Conservation (phyloP, 139 green algal genomes). For the Chlamydomonas schloesseri region DNA sequence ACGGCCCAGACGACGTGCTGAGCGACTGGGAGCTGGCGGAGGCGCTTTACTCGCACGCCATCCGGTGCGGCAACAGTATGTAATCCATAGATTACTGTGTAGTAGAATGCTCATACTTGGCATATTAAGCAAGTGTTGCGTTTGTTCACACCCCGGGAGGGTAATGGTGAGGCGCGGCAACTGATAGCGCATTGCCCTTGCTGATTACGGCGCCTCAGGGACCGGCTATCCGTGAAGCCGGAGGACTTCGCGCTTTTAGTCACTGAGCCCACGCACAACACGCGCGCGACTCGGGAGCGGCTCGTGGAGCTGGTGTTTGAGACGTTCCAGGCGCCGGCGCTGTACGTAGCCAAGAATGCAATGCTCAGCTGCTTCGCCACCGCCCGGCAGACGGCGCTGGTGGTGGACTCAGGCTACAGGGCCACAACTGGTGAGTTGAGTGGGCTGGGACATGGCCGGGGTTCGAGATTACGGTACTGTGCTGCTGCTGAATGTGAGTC, state of each 20-base stretch:
- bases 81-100: too few relatives aligned
- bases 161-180: too few relatives aligned
- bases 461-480: too few relatives aligned
- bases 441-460: background rate
- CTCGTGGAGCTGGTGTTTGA: slow-evolving; percentile 92
- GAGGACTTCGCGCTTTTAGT: slow-evolving; percentile 93
- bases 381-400: slow-evolving; percentile 89
- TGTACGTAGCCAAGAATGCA: slow-evolving; percentile 93
- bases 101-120: too few relatives aligned
- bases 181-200: too few relatives aligned
- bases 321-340: slow-evolving; percentile 77
- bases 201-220: slow-evolving; percentile 64
- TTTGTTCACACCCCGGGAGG: too few relatives aligned
- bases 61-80: slow-evolving; percentile 81
- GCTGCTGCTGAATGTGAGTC: background rate
- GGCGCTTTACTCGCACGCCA: slow-evolving; percentile 79
- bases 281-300: slow-evolving; percentile 74
- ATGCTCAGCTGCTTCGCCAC: slow-evolving; percentile 91
- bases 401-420: slow-evolving; percentile 88
- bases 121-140: too few relatives aligned
- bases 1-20: slow-evolving; percentile 72
- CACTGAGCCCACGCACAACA: slow-evolving; percentile 87
- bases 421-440: slow-evolving; percentile 73
- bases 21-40: slow-evolving; percentile 85
- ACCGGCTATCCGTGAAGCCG: slow-evolving; percentile 83